A percentile compares a stretch with the other conserved stretches of the same genome.
Conservation (phyloP, 2,329 filamentous ascomycete genomes). For the Colletotrichum godetiae region DNA sequence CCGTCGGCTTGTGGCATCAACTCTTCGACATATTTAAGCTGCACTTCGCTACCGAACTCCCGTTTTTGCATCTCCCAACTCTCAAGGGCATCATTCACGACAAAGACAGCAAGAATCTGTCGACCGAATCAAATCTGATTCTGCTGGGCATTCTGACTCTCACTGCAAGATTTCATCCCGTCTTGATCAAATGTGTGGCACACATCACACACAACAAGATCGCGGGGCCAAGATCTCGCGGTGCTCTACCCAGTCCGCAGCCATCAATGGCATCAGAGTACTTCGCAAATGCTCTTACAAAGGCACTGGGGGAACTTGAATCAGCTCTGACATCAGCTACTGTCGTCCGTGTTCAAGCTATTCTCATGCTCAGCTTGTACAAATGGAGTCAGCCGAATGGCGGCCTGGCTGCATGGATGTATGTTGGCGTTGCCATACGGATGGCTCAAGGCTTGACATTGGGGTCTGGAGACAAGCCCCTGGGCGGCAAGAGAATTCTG, state of each 20-base stretch:
- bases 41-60: conserved; percentile 78
- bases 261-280: conserved; percentile 70
- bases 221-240: conserved; percentile 47
- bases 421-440: conserved; percentile 72
- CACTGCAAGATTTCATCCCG: conserved; percentile 75
- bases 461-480: conserved; percentile 63
- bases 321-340: no score
- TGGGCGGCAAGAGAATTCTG: conserved; percentile 33
- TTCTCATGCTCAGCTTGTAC: no score
- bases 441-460: conserved; percentile 72
- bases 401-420: conserved; percentile 77
- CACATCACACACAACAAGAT: conserved; percentile 45
- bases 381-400: no score
- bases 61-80: conserved; percentile 76
- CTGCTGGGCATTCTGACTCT: conserved; percentile 75
- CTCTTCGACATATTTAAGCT: conserved; percentile 77
- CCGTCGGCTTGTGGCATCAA: conserved; percentile 74
- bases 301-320: conserved; percentile 61
- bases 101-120: conserved; percentile 47
- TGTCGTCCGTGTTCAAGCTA: no score
- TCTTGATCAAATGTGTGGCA: conserved; percentile 66
- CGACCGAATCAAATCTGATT: conserved; percentile 64
- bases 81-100: conserved; percentile 65
- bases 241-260: conserved; percentile 53
- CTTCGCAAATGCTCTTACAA: conserved; percentile 69